Evolutionary conservation across 1,284 basidiomycete genomes (phyloP), one percentile per base, ranked within the genome.

Genomic region (Mycena citricolor): DNA sequence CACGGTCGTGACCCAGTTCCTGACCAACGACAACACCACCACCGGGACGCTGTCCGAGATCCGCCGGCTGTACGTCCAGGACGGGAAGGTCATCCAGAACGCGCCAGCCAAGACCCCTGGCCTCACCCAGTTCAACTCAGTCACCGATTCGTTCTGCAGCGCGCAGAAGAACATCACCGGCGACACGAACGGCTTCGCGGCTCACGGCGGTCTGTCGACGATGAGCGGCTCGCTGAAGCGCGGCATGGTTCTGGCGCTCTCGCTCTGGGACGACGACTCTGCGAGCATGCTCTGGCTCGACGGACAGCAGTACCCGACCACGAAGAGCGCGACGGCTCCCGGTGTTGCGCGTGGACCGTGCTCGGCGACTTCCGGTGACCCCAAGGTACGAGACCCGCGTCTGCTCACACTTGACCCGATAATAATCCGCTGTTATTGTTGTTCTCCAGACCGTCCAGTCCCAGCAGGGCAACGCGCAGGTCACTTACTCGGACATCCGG

Each of bases 401-500:
- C n/a, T n/a, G n/a, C n/a, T n/a, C 20, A 10, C 26, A 10, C n/a
- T 29, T 10, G n/a, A 29, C 33, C 7, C 7, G 20, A 5, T 35
- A 6, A 16, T 21, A 7, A 7, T 19, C 6, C 33, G 8, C 17
- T 20, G 19, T 21, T 5, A n/a, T 6, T 8, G n/a, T 35, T 5
- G 23, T 10, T 20, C 14, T 17, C 8, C 8, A 69, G 45, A 49
- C 44, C 23, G 69, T 79, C 57, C 74, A 77, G 61, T 49, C 62
- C 22, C 53, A 63, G 38, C 50, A 58, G 54, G 56, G 66, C 39
- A 66, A 60, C 59, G 67, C 70, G 25, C 60, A 62, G 25, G 76
- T 79, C 57, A 67, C 62, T 44, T 79, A 67, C 67, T 77, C 75
- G 28, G 76, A 78, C 73, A 77, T 79, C 67, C 71, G 69, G 57